These are phyloP conservation scores for Echites panduratus DNA, from an alignment of 257 asterid genomes.

Conservation along the genomic window DNA sequence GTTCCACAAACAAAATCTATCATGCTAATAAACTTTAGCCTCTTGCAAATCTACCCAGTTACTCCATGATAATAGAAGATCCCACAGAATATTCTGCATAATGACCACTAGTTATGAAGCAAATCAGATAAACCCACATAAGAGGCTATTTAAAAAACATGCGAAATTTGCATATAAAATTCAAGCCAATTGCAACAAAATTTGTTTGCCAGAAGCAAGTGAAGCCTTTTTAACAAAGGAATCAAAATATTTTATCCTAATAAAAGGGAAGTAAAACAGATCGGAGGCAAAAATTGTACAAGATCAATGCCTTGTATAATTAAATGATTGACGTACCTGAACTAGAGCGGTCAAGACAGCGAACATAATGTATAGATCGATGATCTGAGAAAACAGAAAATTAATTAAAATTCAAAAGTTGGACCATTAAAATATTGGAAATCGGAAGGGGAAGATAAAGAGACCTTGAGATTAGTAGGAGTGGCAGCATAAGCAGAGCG, in stretches of 20 bases:
- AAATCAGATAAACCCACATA: background rate
- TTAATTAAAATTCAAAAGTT: background rate
- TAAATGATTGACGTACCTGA: conserved; percentile 40
- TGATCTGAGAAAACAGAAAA: conserved; percentile 43
- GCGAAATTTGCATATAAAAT: background rate
- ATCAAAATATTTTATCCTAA: background rate
- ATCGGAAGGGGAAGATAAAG: background rate
- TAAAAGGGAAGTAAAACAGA: background rate
- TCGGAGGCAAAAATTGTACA: background rate
- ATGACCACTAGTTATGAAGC: background rate
- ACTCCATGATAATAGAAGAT: background rate
- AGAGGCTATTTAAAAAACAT: background rate
- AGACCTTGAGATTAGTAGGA: conserved; percentile 68
- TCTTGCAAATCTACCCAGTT: background rate
- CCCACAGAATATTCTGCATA: background rate
- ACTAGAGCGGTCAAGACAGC: conserved; percentile 60
- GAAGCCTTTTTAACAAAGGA: background rate
- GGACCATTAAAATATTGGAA: background rate
- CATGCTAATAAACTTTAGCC: background rate
- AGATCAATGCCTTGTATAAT: background rate
- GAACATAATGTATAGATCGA: conserved; percentile 65
- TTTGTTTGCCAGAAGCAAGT: background rate
- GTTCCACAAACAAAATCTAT: background rate
- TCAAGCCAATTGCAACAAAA: background rate
- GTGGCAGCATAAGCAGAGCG: conserved; percentile 66